Base-by-base conservation (phyloP, 1,284 basidiomycete species). In the Taiwanofungus camphoratus region DNA sequence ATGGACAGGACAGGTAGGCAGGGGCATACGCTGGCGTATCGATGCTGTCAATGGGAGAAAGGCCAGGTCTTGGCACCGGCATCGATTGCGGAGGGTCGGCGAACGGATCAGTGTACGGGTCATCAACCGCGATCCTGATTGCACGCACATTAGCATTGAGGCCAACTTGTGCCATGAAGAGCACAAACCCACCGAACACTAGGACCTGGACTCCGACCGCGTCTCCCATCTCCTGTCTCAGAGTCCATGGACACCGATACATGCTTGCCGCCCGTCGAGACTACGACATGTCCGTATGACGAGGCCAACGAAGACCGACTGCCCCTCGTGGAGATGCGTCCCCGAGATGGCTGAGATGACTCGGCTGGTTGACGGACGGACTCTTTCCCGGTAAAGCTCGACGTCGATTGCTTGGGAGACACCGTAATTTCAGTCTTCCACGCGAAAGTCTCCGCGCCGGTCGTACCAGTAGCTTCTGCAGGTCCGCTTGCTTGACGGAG, bases 21-120 rank as follows among this genome's bases (percentile, higher is more conserved):
- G 15, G n/a, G 19, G 49, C 52, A 2, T 45, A 56, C 56, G 50
- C 51, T 20, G 57, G 51, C 38, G 52, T 53, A 22, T 52, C 40
- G 4, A 57, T 44, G 35, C 55, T 59, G 15, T 58, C 51, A 12
- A 60, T 55, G 0, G 59, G 57, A 5, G 57, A 55, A 4, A 59
- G 37, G 13, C 35, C 41, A 16, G 6, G 44, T 39, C 39, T 44
- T 51, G 23, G 39, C 44, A 34, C 34, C 12, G 35, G 36, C 23
- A 34, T 45, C 34, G 43, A 24, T 15, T 33, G 39, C 12, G 39
- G 51, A 35, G 55, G 56, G 39, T 62, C 59, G 3, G 56, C 60
- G 41, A 60, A 60, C 1, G 71, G 69, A 51, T 75, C 69, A 5
- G 58, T 63, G 48, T 70, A 70, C 0, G 65, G 64, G 45, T 74